Conservation (phyloP, 73 alveolate species). For the Paramecium bursaria region DNA sequence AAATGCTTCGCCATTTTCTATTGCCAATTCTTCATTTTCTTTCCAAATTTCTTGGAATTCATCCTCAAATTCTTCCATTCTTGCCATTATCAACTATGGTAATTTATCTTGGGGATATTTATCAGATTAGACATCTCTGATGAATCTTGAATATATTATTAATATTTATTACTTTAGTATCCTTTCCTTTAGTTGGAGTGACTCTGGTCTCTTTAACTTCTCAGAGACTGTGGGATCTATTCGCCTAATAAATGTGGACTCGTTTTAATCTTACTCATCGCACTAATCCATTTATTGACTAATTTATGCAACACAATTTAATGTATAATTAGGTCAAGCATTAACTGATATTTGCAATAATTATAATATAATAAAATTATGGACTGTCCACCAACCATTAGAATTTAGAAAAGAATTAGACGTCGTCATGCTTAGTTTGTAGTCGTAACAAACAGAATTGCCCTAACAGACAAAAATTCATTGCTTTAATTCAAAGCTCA, state of each 20-base stretch:
- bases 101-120: background rate
- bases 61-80: conserved; percentile 35
- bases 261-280: no score
- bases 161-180: background rate
- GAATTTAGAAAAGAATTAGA: no score
- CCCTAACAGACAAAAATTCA: no score
- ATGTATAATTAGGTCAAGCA: no score
- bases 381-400: no score
- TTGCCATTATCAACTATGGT: background rate
- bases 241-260: conserved; percentile 5
- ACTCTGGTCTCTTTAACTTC: conserved; percentile 27
- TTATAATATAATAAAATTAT: no score
- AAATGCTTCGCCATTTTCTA: conserved; percentile 60
- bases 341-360: no score
- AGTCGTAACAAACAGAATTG: no score
- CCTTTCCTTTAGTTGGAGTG: background rate
- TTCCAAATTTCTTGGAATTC: conserved; percentile 58
- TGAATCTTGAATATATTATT: conserved; percentile 18
- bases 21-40: conserved; percentile 30
- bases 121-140: conserved; percentile 22
- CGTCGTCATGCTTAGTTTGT: no score
- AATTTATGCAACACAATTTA: no score
- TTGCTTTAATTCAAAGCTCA: no score
- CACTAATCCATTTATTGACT: no score
- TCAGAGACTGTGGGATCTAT: conserved; percentile 45